Conservation (phyloP, 202 grass and related monocot genomes). For the Alloteropsis angusta region DNA sequence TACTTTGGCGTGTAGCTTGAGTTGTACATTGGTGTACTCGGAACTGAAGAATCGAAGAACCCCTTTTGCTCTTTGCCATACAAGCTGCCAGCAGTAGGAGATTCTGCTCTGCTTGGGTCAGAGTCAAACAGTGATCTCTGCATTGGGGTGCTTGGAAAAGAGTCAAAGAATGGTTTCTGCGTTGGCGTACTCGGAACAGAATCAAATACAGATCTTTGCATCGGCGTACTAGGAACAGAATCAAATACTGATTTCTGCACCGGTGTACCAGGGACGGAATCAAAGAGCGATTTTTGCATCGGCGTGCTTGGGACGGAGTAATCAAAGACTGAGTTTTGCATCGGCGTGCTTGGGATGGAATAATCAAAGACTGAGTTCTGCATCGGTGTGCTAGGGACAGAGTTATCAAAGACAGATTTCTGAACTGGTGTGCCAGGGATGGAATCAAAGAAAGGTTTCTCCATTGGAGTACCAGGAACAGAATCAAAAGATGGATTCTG, state of each 20-base stretch:
- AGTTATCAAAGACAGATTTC: constrained; percentile 43
- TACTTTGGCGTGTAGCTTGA: constrained; percentile 80
- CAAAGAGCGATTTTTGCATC: constrained; percentile 55
- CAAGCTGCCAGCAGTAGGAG: constrained; percentile 41
- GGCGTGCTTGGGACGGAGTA: constrained; percentile 53
- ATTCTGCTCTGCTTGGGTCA: constrained; percentile 42
- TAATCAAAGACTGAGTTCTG: constrained; percentile 41
- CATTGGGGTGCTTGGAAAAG: constrained; percentile 55
- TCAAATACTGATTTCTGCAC: constrained; percentile 52
- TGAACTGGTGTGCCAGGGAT: constrained; percentile 24
- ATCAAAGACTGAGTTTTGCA: constrained; percentile 65
- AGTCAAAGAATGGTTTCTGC: constrained; percentile 42
- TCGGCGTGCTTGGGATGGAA: constrained; percentile 57
- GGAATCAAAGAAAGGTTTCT: constrained; percentile 56
- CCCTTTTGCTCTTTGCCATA: constrained; percentile 61
- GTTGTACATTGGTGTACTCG: constrained; percentile 75
- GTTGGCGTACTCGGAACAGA: constrained; percentile 51
- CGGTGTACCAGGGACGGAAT: constrained; percentile 58
- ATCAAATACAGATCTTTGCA: constrained; percentile 59
- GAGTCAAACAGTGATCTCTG: constrained; percentile 54
- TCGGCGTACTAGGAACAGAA: constrained; percentile 45
- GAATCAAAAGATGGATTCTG: constrained; percentile 88
- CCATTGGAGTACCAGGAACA: constrained; percentile 76
- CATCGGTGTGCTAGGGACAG: constrained; percentile 9
- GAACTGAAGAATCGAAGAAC: constrained; percentile 70